Percentiles rank a stretch among this genome's conserved stretches.
Conservation (phyloP, 2,329 filamentous ascomycete species). For the Monosporascus sp. region DNA sequence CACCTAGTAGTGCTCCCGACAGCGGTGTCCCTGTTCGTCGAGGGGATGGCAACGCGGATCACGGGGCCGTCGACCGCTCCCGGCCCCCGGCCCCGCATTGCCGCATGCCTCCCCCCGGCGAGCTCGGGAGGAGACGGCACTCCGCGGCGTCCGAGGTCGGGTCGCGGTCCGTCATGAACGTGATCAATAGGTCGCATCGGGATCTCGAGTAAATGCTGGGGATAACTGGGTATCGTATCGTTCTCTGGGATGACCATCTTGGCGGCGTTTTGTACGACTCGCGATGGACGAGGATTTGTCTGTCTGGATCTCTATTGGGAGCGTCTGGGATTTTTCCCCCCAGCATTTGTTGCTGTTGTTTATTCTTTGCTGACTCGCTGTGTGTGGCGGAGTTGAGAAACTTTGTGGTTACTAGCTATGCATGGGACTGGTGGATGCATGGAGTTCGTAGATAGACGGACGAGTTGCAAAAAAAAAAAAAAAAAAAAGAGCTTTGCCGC, state of each 20-base stretch:
- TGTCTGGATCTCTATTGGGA: too few relatives aligned
- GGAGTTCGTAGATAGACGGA: background rate
- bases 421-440: background rate
- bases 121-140: background rate
- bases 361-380: too few relatives aligned
- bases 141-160: background rate
- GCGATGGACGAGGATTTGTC: too few relatives aligned
- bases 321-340: too few relatives aligned
- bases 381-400: background rate
- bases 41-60: background rate
- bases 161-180: conserved; percentile 9
- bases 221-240: background rate
- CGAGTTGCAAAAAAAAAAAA: too few relatives aligned
- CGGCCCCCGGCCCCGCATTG: background rate
- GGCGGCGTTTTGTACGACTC: background rate
- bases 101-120: background rate
- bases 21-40: too few relatives aligned
- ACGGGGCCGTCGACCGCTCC: background rate
- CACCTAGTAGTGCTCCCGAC: background rate
- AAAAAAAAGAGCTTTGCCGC: too few relatives aligned
- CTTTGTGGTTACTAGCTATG: background rate
- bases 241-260: background rate
- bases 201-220: conserved; percentile 1
- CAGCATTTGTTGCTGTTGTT: too few relatives aligned
- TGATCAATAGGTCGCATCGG: conserved; percentile 18